Evolutionary conservation across 2,329 filamentous ascomycete species (phyloP).

Genomic region (Phialophora verrucosa): DNA sequence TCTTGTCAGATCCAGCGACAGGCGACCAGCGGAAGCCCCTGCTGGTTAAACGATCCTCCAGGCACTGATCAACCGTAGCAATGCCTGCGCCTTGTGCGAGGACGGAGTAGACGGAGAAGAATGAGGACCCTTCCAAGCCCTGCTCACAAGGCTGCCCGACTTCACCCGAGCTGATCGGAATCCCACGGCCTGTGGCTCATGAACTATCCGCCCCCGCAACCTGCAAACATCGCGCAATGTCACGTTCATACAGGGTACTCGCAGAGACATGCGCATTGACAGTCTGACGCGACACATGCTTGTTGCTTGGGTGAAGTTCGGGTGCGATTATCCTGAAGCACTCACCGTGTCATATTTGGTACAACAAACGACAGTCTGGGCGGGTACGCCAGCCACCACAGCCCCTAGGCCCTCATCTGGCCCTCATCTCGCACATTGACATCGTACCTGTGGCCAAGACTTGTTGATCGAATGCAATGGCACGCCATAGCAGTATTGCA

Average conservation of each 20-base stretch:
- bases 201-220: not conserved
- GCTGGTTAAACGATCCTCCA: conserved; percentile 9
- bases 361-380: conserved; percentile 7
- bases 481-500: conserved; percentile 1
- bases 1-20: not conserved
- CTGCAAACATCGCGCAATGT: not conserved
- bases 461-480: not conserved
- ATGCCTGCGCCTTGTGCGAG: not conserved
- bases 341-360: conserved; percentile 16
- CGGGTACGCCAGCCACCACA: not conserved
- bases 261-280: conserved; percentile 1
- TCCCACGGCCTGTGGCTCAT: conserved; percentile 4
- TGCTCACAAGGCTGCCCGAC: conserved; percentile 25
- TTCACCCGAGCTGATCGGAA: conserved; percentile 25
- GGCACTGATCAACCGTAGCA: not conserved
- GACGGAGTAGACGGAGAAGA: not conserved
- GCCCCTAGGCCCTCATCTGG: not conserved
- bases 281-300: conserved; percentile 14
- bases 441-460: conserved; percentile 2
- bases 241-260: not conserved
- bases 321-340: conserved; percentile 19
- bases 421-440: not conserved
- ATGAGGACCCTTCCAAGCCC: not conserved
- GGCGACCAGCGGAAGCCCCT: not conserved
- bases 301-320: not conserved